Conservation (phyloP, 2,329 filamentous ascomycete genomes). For the Fusarium sublunatum region DNA sequence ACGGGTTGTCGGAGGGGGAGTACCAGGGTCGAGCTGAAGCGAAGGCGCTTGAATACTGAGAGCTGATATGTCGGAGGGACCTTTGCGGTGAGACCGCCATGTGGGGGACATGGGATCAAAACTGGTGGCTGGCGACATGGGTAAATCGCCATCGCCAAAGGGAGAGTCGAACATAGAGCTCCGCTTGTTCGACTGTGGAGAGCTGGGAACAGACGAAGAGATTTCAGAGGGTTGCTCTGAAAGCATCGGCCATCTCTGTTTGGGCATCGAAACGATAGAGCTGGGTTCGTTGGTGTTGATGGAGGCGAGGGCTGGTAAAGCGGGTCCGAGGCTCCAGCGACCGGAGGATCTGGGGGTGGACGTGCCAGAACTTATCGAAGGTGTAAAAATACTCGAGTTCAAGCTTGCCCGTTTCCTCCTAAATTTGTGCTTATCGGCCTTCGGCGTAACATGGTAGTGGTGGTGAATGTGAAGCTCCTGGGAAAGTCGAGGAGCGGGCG, state of each 20-base stretch:
- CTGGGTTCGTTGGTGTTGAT: conserved; percentile 63
- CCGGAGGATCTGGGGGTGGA: conserved; percentile 56
- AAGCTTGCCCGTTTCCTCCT: conserved; percentile 79
- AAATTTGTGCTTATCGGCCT: conserved; percentile 69
- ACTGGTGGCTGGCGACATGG: conserved; percentile 84
- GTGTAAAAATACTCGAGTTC: conserved; percentile 70
- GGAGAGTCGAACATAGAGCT: conserved; percentile 84
- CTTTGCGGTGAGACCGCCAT: conserved; percentile 66
- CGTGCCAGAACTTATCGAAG: conserved; percentile 55
- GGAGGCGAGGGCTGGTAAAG: conserved; percentile 55
- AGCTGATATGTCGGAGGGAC: conserved; percentile 66
- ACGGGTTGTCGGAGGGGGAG: conserved; percentile 37
- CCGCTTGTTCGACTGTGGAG: conserved; percentile 79
- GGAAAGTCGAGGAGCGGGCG: conserved; percentile 54
- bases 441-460: conserved; percentile 82
- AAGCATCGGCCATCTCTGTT: conserved; percentile 68
- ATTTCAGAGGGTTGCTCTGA: conserved; percentile 71
- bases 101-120: conserved; percentile 74
- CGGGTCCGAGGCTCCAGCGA: conserved; percentile 54
- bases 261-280: conserved; percentile 58
- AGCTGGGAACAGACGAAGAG: conserved; percentile 81
- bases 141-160: conserved; percentile 68
- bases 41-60: conserved; percentile 59
- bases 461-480: conserved; percentile 93
- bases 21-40: conserved; percentile 51